A percentile compares a stretch with the other conserved stretches of the same genome.
phyloP scores from a whole-genome alignment of 352 stramenopile genomes.

The Blastocystis sp. region DNA sequence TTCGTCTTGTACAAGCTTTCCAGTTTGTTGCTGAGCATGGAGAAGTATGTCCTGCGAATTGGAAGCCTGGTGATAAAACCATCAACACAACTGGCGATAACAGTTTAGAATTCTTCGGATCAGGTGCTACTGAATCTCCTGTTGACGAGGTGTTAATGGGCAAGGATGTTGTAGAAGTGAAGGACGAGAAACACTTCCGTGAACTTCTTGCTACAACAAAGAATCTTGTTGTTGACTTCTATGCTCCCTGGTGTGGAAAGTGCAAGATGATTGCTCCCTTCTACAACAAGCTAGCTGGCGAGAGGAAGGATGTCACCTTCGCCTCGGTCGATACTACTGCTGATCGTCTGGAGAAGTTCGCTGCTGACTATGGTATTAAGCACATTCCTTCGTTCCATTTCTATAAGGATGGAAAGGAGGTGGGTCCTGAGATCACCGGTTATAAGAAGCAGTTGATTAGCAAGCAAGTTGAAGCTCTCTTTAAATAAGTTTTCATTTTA shows the following conservation, averaged over 20 bases:
- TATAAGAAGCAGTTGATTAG: slow-evolving; percentile 67
- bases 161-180: slow-evolving; percentile 55
- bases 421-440: slow-evolving; percentile 46
- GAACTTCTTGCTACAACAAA: slow-evolving; percentile 61
- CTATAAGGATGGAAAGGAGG: slow-evolving; percentile 68
- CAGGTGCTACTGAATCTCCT: slow-evolving; percentile 37
- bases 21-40: slow-evolving; percentile 85
- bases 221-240: slow-evolving; percentile 71
- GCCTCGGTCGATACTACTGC: slow-evolving; percentile 60
- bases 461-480: slow-evolving; percentile 63
- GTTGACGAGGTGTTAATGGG: slow-evolving; percentile 42
- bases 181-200: slow-evolving; percentile 66
- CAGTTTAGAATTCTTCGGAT: slow-evolving; percentile 59
- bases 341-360: slow-evolving; percentile 49
- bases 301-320: slow-evolving; percentile 49
- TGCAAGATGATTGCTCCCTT: slow-evolving; percentile 70
- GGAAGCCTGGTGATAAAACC: slow-evolving; percentile 82
- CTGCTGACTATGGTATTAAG: slow-evolving; percentile 53
- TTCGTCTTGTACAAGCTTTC: slow-evolving; percentile 85
- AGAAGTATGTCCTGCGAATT: slow-evolving; percentile 83
- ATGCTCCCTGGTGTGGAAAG: slow-evolving; percentile 71
- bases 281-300: slow-evolving; percentile 62
- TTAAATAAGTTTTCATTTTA: slow-evolving; percentile 38
- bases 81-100: slow-evolving; percentile 78
- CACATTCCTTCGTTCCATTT: slow-evolving; percentile 67